These are phyloP conservation scores for Exophiala sp. DNA, from an alignment of 2,329 filamentous ascomycete species.

Conservation along the genomic window DNA sequence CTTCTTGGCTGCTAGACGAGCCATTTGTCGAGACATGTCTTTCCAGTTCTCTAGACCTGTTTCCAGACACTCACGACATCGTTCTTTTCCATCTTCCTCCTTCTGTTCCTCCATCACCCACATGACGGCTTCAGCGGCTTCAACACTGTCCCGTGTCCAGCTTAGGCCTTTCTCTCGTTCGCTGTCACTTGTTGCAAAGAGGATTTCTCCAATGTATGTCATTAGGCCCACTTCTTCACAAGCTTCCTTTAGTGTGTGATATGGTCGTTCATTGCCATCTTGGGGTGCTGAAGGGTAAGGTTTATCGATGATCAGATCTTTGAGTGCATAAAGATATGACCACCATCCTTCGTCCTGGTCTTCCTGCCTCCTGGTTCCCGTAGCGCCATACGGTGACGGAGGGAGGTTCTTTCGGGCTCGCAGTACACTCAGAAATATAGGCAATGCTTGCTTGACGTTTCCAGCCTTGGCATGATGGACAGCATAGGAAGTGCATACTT, in stretches of 20 bases:
- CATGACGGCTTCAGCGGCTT: conserved; percentile 69
- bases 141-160: conserved; percentile 87
- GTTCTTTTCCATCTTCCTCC: conserved; percentile 48
- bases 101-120: conserved; percentile 41
- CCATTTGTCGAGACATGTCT: conserved; percentile 69
- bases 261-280: conserved; percentile 66
- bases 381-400: conserved; percentile 34
- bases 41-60: conserved; percentile 79
- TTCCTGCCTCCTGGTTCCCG: conserved; percentile 12
- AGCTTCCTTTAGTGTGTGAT: conserved; percentile 60
- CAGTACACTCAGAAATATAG: conserved; percentile 80
- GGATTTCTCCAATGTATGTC: conserved; percentile 89
- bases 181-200: conserved; percentile 65
- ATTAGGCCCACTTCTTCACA: conserved; percentile 86
- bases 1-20: conserved; percentile 49
- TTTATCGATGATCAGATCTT: conserved; percentile 50
- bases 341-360: conserved; percentile 20
- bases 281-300: conserved; percentile 67
- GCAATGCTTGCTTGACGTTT: conserved; percentile 66
- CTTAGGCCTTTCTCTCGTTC: conserved; percentile 67
- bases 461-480: conserved; percentile 70
- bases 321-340: conserved; percentile 30
- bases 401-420: conserved; percentile 65
- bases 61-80: conserved; percentile 72
- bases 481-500: conserved; percentile 71